A percentile compares a stretch with the other conserved stretches of the same genome.
phyloP scores from a whole-genome alignment of 2,329 filamentous ascomycete genomes.

The Diaporthe longicolla region DNA sequence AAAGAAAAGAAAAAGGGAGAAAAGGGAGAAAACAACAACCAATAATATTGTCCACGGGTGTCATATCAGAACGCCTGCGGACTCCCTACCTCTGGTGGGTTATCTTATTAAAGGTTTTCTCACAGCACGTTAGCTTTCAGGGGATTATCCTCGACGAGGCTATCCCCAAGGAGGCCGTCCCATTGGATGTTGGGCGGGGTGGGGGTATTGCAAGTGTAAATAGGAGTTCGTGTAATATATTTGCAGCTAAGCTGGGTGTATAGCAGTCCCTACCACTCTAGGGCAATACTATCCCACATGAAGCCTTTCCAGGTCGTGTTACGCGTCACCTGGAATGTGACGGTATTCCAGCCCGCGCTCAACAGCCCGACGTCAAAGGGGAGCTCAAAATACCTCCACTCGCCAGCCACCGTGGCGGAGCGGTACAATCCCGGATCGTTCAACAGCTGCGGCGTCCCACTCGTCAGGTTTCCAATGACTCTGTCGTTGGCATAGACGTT shows the following conservation, averaged over 20 bases:
- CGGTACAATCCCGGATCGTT: conserved; percentile 63
- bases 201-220: not conserved
- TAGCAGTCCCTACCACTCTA: conserved; percentile 45
- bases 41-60: too few relatives aligned
- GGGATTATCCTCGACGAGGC: too few relatives aligned
- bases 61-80: too few relatives aligned
- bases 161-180: too few relatives aligned
- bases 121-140: too few relatives aligned
- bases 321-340: conserved; percentile 46
- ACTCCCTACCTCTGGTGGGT: too few relatives aligned
- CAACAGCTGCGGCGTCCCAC: conserved; percentile 48
- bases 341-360: conserved; percentile 46
- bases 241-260: not conserved
- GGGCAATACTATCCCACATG: conserved; percentile 48
- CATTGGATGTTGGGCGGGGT: too few relatives aligned
- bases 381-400: conserved; percentile 62
- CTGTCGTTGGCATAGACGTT: conserved; percentile 56
- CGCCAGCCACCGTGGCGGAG: conserved; percentile 61
- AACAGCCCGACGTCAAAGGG: conserved; percentile 45
- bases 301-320: conserved; percentile 49
- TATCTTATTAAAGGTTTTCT: too few relatives aligned
- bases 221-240: not conserved
- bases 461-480: conserved; percentile 58
- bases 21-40: too few relatives aligned
- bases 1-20: too few relatives aligned